Evolutionary conservation across 768 basidiomycete genomes (phyloP), one percentile per base, ranked within the genome.

Genomic region (Suillus subluteus): DNA sequence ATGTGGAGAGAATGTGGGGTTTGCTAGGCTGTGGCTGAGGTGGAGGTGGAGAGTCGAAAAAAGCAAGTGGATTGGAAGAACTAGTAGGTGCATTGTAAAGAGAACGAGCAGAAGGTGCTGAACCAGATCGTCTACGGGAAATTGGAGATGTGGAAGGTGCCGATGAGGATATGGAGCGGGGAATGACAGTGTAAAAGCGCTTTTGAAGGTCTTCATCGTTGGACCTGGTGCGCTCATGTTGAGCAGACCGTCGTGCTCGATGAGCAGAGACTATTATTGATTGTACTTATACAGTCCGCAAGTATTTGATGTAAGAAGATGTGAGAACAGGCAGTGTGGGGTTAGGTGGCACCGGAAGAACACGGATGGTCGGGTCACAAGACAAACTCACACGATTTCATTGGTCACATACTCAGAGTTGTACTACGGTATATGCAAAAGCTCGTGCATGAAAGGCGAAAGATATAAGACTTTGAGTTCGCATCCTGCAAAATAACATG

Each of bases 121-220:
- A 82, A 70, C 81, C 83, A 8, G 86, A 84, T 68, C 83, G 82
- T 52, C 79, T 78, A 65, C 84, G 76, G 71, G 81, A 73, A 62
- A 73, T 74, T 67, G 73, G 71, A 3, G 72, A 67, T 5, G 79
- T 68, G 32, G 79, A 75, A 66, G 79, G 68, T 32, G 76, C 72
- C 16, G 73, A 62, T 9, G 69, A 70, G 40, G 66, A 62, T 44
- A 75, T 69, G 11, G 76, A 74, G 59, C 82, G 82, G 48, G 80
- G 81, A 38, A 62, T 82, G 70, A 80, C 83, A 23, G 79, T 80
- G 69, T 80, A 84, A 52, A 87, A 74, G n/a, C 84, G 82, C 71
- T 85, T 87, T 68, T 83, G 83, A 32, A 80, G 32, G 81, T 81
- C 77, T 82, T 82, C 79, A 83, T 84, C 69, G 82, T 79, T 58